phyloP scores from a whole-genome alignment of 805 yeast genomes.

The Hanseniaspora osmophila region DNA sequence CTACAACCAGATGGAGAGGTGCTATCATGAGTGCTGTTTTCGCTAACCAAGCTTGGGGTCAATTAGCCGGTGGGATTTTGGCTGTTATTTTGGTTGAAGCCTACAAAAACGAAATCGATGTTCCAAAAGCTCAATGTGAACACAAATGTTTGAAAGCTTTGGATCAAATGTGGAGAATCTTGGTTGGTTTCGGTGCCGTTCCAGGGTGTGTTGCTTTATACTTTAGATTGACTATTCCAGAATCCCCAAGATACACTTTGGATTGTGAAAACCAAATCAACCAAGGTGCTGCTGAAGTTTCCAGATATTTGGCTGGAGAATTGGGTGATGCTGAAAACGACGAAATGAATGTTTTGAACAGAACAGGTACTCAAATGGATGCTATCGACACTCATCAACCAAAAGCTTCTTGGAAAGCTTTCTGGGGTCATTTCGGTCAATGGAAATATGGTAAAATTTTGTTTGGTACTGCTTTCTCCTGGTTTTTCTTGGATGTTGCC shows the following conservation, averaged over 20 bases:
- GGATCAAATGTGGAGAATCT: constrained; percentile 90
- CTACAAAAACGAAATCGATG: constrained; percentile 47
- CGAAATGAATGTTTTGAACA: constrained; percentile 30
- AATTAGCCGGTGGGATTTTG: constrained; percentile 73
- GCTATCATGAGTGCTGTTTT: constrained; percentile 94
- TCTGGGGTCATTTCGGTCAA: constrained; percentile 57
- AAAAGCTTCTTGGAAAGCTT: constrained; percentile 70
- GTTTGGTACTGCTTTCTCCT: constrained; percentile 79
- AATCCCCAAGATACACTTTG: constrained; percentile 81
- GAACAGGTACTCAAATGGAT: constrained; percentile 39
- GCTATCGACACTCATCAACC: constrained; percentile 35
- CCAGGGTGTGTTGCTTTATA: constrained; percentile 78
- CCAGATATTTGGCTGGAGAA: constrained; percentile 35
- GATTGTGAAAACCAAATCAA: constrained; percentile 52
- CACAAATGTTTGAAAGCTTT: constrained; percentile 57
- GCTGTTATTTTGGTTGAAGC: constrained; percentile 65
- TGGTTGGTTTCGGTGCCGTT: constrained; percentile 79
- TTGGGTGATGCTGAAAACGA: constrained; percentile 38
- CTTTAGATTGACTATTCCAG: constrained; percentile 88
- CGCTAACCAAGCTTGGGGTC: constrained; percentile 96
- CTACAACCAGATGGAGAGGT: constrained; percentile 96
- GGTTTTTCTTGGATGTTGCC: constrained; percentile 86
- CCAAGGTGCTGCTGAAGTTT: constrained; percentile 42
- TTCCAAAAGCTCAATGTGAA: constrained; percentile 49
- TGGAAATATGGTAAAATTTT: constrained; percentile 80